Evolutionary conservation across 495 filamentous ascomycete genomes (phyloP).

Genomic region (Viridothelium virens): DNA sequence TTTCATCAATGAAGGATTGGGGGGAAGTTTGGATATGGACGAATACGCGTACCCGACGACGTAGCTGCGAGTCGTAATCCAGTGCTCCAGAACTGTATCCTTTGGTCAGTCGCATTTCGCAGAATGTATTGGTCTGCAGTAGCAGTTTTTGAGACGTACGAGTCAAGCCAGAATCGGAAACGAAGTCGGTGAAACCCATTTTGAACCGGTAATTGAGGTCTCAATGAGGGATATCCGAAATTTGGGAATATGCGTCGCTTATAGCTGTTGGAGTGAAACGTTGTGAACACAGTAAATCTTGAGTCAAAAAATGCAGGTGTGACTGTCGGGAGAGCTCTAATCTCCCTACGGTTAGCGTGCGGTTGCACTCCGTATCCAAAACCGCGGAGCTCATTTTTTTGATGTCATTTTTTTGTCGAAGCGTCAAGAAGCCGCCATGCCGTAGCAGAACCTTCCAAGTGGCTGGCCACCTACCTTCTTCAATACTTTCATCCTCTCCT

Average conservation of each 20-base stretch:
- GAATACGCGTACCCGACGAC: slow-evolving; percentile 67
- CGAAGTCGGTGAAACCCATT: slow-evolving; percentile 96
- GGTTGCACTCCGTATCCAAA: not conserved
- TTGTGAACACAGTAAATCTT: slow-evolving; percentile 13
- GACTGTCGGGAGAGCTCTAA: not conserved
- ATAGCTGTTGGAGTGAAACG: slow-evolving; percentile 30
- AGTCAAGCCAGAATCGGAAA: slow-evolving; percentile 77
- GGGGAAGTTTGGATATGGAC: slow-evolving; percentile 10
- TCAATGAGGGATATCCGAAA: slow-evolving; percentile 6
- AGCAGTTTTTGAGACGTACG: slow-evolving; percentile 47
- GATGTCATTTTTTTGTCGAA: not conserved
- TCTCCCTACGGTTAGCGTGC: slow-evolving; percentile 4
- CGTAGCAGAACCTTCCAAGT: not conserved
- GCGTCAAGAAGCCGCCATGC: slow-evolving; percentile 4
- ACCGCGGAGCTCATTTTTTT: not conserved
- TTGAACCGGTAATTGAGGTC: slow-evolving; percentile 31
- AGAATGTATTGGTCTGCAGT: slow-evolving; percentile 16
- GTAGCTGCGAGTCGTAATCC: slow-evolving; percentile 84
- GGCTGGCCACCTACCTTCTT: not conserved
- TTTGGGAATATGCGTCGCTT: slow-evolving; percentile 18
- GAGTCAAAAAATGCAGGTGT: slow-evolving; percentile 12
- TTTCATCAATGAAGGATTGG: slow-evolving; percentile 64
- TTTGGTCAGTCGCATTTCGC: slow-evolving; percentile 34
- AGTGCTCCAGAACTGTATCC: slow-evolving; percentile 77
- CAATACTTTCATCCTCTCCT: not conserved